Percentiles rank a stretch among this genome's conserved stretches.
phyloP scores from a whole-genome alignment of 2,329 filamentous ascomycete species.

The Ophiostoma ips region DNA sequence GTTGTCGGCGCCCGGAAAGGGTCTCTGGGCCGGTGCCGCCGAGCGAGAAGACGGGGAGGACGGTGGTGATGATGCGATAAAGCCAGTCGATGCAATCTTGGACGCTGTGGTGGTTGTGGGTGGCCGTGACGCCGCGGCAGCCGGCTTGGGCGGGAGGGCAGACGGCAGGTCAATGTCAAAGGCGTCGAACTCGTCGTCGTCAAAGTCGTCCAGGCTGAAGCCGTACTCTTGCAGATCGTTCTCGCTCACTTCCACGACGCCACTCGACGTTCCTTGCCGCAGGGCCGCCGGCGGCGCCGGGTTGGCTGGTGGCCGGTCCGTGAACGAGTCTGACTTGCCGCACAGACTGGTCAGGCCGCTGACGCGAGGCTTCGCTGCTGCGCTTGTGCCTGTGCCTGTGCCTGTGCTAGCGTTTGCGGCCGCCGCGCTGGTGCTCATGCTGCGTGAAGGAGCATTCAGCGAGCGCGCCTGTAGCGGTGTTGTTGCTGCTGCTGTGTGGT shows the following conservation, averaged over 20 bases:
- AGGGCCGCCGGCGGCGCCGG: background rate
- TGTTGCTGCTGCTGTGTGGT: slow-evolving; percentile 4
- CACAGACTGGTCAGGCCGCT: slow-evolving; percentile 6
- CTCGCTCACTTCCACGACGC: background rate
- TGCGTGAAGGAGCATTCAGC: slow-evolving; percentile 19
- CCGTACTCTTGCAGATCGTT: slow-evolving; percentile 5
- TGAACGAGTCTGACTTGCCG: slow-evolving; percentile 28
- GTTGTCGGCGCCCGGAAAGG: background rate
- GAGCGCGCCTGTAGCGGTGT: slow-evolving; percentile 22
- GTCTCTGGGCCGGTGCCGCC: background rate
- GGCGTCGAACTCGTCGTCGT: slow-evolving; percentile 52
- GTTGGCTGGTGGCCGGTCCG: slow-evolving; percentile 22
- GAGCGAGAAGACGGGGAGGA: slow-evolving; percentile 27
- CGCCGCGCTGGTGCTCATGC: background rate
- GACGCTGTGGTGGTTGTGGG: background rate
- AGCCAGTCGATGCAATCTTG: background rate
- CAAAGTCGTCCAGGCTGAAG: slow-evolving; percentile 69
- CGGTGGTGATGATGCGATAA: slow-evolving; percentile 55
- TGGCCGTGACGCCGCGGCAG: slow-evolving; percentile 16
- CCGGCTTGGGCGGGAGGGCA: slow-evolving; percentile 27
- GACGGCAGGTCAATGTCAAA: slow-evolving; percentile 54
- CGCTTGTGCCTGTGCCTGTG: background rate
- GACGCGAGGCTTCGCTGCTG: background rate
- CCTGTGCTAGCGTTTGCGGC: background rate
- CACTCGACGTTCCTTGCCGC: background rate